Evolutionary conservation across 1,284 basidiomycete genomes (phyloP).

Genomic region (Heliocybe sulcata): DNA sequence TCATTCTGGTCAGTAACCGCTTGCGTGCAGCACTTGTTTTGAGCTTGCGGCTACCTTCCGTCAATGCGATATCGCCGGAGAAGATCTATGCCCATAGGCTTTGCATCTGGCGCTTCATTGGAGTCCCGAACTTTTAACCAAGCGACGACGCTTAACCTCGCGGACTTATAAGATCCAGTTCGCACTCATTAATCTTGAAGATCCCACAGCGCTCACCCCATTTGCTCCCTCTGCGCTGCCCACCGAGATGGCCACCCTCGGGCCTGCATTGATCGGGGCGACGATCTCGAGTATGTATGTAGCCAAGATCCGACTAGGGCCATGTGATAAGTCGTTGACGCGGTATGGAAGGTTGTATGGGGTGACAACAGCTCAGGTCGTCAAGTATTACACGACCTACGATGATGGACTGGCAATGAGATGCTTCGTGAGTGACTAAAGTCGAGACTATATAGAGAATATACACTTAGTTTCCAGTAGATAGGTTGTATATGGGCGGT

Average conservation of each 20-base stretch:
- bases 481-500: background rate
- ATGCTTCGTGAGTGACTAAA: background rate
- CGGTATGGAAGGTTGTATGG: background rate
- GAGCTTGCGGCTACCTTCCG: too few species aligned
- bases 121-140: too few species aligned
- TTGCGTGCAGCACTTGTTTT: too few species aligned
- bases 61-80: too few species aligned
- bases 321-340: too few species aligned
- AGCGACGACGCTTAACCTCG: too few species aligned
- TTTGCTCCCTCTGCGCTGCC: background rate
- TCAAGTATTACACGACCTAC: background rate
- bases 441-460: background rate
- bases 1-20: too few species aligned
- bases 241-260: background rate
- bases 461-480: background rate
- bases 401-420: background rate
- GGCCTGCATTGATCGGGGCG: background rate
- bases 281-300: background rate
- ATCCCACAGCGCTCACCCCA: background rate
- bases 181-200: background rate
- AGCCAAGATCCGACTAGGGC: too few species aligned
- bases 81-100: too few species aligned
- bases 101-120: too few species aligned
- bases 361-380: background rate
- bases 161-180: background rate